phyloP scores from a whole-genome alignment of 345 rosid genomes.

The Gossypium australe region DNA sequence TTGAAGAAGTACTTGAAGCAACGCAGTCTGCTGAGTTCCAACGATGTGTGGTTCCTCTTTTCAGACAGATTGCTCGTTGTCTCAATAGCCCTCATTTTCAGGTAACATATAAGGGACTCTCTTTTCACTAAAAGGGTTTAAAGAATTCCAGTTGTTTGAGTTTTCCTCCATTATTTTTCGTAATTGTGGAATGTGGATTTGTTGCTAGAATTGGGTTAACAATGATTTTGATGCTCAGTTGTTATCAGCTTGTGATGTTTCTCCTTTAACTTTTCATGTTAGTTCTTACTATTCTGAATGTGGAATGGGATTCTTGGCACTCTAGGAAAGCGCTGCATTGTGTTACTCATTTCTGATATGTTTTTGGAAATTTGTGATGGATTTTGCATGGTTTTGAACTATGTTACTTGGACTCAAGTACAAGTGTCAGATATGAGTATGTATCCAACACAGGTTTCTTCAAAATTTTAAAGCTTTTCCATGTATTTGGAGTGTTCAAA shows the following conservation, averaged over 20 bases:
- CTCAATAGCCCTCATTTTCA: slow-evolving; percentile 88
- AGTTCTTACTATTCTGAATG: not conserved
- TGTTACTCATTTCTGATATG: not conserved
- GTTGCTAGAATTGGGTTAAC: not conserved
- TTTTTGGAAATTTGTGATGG: not conserved
- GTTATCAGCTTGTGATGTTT: not conserved
- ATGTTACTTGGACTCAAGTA: no score
- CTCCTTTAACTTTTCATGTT: not conserved
- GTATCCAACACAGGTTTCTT: no score
- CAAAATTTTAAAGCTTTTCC: no score
- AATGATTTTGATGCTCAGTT: not conserved
- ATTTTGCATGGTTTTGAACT: not conserved
- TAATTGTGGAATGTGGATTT: not conserved
- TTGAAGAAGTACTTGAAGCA: slow-evolving; percentile 55
- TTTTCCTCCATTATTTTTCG: not conserved
- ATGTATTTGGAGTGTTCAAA: not conserved
- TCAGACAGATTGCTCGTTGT: slow-evolving; percentile 76
- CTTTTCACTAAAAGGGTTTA: not conserved
- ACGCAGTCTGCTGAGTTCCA: slow-evolving; percentile 84
- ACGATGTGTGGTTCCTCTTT: slow-evolving; percentile 78
- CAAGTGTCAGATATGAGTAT: no score
- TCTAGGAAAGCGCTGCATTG: not conserved
- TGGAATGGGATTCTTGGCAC: not conserved
- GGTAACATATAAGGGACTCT: slow-evolving; percentile 30
- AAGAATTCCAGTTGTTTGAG: not conserved